Conservation (phyloP, 345 rosid species). For the Trapa bicornis region DNA sequence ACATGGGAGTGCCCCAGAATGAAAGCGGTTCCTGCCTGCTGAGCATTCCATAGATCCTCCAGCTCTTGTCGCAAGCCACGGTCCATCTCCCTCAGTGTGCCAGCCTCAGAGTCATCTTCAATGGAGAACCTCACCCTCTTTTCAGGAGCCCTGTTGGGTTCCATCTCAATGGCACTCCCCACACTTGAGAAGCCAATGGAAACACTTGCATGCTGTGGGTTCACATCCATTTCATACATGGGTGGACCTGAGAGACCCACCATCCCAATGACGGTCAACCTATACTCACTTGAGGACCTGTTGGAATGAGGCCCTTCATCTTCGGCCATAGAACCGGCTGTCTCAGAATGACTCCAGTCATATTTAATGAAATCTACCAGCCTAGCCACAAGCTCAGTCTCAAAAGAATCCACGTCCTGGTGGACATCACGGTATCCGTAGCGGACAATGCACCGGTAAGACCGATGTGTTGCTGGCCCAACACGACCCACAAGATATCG, state of each 20-base stretch:
- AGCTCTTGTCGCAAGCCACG: conserved; percentile 47
- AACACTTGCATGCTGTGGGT: conserved; percentile 50
- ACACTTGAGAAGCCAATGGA: conserved; percentile 58
- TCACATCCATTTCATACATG: conserved; percentile 51
- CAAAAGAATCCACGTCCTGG: conserved; percentile 84
- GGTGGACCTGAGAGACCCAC: conserved; percentile 24
- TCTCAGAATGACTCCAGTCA: conserved; percentile 37
- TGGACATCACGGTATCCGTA: conserved; percentile 95
- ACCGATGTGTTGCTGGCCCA: conserved; percentile 37
- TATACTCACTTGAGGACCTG: conserved; percentile 53
- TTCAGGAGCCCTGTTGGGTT: conserved; percentile 15
- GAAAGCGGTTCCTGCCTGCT: conserved; percentile 78
- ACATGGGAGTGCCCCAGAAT: conserved; percentile 90
- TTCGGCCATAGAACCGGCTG: conserved; percentile 11
- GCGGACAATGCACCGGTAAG: conserved; percentile 66
- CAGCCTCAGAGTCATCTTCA: conserved; percentile 32
- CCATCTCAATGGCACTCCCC: conserved; percentile 69
- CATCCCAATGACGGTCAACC: conserved; percentile 71
- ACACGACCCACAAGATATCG: conserved; percentile 13
- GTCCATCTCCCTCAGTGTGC: conserved; percentile 16
- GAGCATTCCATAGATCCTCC: conserved; percentile 54
- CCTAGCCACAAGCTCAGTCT: conserved; percentile 52
- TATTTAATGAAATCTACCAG: conserved; percentile 67
- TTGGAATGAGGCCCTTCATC: conserved; percentile 28
- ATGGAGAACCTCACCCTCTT: conserved; percentile 66